Base-by-base conservation (phyloP, 495 filamentous ascomycete species). In the Friedmanniomyces simplex region DNA sequence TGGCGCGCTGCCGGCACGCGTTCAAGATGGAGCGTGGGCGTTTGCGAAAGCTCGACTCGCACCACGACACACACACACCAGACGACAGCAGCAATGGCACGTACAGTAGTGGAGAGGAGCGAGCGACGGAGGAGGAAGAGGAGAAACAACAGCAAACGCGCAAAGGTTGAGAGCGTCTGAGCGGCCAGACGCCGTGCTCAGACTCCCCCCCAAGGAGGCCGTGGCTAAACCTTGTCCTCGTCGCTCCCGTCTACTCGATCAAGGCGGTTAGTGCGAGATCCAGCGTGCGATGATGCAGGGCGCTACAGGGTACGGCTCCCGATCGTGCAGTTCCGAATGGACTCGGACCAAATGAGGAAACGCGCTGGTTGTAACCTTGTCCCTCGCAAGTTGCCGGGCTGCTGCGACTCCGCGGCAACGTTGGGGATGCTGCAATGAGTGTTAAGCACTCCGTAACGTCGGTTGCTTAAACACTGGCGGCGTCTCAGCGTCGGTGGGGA, bases 101-200 rank as follows among this genome's bases (percentile, higher is more conserved):
- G 28, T 32, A 32, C 10, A 32, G 28, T 3, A 32, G 46, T 47
- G 43, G 43, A 47, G 43, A 47, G 34, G 39, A 43, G 39, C 28
- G 39, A 43, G 14, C 14, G 39, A 43, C 39, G 39, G 14, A 3
- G 39, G 24, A 54, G 13, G 51, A 41, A 30, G 41, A 41, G 51
- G 34, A 28, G 50, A 30, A 52, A 30, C 34, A 37, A 37, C 8
- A 37, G 34, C 34, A 16, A 8, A 37, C 34, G 20, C 32, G 54
- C 25, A 50, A 30, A 26, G 12, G n/a, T n/a, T n/a, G n/a, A n/a
- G n/a, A n/a, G n/a, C n/a, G n/a, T n/a, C n/a, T 37, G 20, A 39
- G 50, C 32, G 36, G 20, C 39, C 39, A 42, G 50, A 24, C 30
- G 50, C 28, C 21, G 25, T 56, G 54, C 46, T 57, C 55, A 34